A percentile compares a stretch with the other conserved stretches of the same genome.
Conservation (phyloP, 2,329 filamentous ascomycete genomes). For the Trichophyton verrucosum region DNA sequence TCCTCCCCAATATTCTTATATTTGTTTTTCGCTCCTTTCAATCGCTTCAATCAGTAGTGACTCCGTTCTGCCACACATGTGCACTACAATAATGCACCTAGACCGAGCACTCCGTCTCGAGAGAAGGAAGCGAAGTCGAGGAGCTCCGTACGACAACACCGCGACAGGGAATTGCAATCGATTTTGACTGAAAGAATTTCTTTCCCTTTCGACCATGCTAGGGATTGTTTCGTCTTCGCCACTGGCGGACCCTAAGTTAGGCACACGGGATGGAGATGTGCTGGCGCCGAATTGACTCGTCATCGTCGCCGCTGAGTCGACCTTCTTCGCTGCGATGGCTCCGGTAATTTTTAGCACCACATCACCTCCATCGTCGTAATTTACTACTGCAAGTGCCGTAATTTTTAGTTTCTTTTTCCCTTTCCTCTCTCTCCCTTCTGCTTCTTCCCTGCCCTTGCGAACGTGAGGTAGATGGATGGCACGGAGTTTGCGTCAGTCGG, state of each 20-base stretch:
- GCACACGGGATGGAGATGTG: background rate
- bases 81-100: background rate
- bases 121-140: background rate
- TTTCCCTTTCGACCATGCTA: background rate
- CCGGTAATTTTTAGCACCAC: background rate
- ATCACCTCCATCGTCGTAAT: background rate
- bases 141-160: background rate
- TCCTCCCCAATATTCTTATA: too few relatives aligned
- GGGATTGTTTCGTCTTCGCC: background rate
- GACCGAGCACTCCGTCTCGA: background rate
- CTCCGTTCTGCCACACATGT: background rate
- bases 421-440: background rate
- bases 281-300: conserved; percentile 1
- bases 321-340: background rate
- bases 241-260: background rate
- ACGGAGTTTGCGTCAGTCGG: background rate
- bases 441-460: too few relatives aligned
- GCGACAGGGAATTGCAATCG: background rate
- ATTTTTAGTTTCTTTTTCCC: background rate
- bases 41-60: too few relatives aligned
- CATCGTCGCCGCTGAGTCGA: background rate
- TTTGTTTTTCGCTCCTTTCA: too few relatives aligned
- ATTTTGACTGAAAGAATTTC: background rate
- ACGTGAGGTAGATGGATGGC: too few relatives aligned
- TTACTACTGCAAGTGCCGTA: background rate